Conservation (phyloP, 441 rosid species). For the Manihot esculenta region DNA sequence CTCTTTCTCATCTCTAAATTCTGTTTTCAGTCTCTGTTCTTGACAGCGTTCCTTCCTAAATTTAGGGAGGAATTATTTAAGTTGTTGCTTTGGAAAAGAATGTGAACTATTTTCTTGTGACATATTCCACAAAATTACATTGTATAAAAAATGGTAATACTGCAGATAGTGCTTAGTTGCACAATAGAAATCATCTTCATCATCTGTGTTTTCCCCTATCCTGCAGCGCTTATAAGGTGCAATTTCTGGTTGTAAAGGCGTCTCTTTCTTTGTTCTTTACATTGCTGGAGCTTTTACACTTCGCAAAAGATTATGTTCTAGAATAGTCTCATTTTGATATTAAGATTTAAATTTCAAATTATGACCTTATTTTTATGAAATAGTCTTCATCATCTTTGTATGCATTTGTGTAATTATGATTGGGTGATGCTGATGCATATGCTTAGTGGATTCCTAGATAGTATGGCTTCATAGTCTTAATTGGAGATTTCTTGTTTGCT, state of each 20-base stretch:
- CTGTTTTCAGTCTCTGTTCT: no score
- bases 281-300: neutral
- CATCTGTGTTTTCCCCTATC: neutral
- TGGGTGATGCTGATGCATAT: neutral
- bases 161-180: neutral
- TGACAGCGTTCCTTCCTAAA: no score
- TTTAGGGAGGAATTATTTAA: neutral
- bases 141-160: neutral
- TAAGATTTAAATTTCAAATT: neutral
- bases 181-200: neutral
- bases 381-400: neutral
- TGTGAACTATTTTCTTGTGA: neutral
- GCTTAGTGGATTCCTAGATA: neutral
- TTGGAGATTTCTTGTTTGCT: conserved; percentile 5
- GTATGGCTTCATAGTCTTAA: neutral
- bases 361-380: neutral
- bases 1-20: no score
- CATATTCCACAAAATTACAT: neutral
- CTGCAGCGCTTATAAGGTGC: neutral
- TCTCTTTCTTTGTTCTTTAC: conserved; percentile 3
- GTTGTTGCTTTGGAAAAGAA: neutral
- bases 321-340: neutral
- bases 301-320: no score
- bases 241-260: neutral
- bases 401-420: neutral